Percentiles rank a stretch among this genome's conserved stretches.
These are phyloP conservation scores for Pelomyxa schiedti DNA, from an alignment of 78 protist genomes.

Conservation along the genomic window DNA sequence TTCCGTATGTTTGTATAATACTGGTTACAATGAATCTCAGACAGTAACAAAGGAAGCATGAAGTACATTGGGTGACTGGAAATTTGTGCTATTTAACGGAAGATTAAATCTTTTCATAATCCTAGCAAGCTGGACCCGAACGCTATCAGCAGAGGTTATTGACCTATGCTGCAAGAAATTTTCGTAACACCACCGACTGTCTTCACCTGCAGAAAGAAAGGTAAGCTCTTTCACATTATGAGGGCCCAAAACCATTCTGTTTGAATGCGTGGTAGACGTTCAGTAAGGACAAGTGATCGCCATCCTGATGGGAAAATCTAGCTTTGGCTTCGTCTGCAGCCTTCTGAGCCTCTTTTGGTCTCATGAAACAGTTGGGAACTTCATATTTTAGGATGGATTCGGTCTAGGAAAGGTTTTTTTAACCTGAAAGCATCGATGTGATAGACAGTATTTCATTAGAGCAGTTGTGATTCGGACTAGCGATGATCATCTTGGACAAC, in stretches of 20 bases:
- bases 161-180: conserved; percentile 82
- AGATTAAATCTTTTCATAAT: conserved; percentile 47
- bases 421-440: conserved; percentile 84
- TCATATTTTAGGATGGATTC: background rate
- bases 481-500: conserved; percentile 79
- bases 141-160: conserved; percentile 80
- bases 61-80: background rate
- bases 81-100: conserved; percentile 46
- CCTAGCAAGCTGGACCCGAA: conserved; percentile 81
- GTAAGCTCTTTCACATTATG: conserved; percentile 21
- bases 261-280: conserved; percentile 92
- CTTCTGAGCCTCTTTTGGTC: conserved; percentile 77
- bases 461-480: conserved; percentile 53
- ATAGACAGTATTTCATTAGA: conserved; percentile 85
- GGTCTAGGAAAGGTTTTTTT: background rate
- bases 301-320: conserved; percentile 84
- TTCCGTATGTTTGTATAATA: conserved; percentile 85
- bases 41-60: background rate
- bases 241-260: conserved; percentile 15
- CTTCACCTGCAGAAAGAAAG: background rate
- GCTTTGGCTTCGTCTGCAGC: conserved; percentile 77
- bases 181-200: conserved; percentile 57
- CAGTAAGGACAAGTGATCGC: conserved; percentile 96
- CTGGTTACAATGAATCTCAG: no score
- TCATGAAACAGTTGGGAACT: conserved; percentile 71